Base-by-base conservation (phyloP, 352 stramenopile genomes). In the Nothophytophthora sp. region DNA sequence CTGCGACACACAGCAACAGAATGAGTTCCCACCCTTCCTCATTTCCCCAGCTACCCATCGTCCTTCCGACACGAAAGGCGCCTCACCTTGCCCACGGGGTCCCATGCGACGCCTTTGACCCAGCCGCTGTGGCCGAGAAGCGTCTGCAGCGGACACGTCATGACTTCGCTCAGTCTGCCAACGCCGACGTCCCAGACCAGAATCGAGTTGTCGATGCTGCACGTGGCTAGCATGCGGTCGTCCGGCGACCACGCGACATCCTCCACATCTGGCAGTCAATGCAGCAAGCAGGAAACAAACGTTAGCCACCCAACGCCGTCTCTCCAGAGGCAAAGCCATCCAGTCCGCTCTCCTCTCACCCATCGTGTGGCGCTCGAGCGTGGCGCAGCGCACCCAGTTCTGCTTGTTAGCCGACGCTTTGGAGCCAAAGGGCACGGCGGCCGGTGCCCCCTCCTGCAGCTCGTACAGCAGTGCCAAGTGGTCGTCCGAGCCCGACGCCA, bases 161-260 rank as follows among this genome's bases (percentile, higher is more conserved):
- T 88, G n/a, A 92, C 73, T 2, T 86, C 63, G 25, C 47, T 72
- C 18, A 89, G 33, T 22, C 59, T 65, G 1, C 72, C 57, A 13
- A 73, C 57, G 43, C 82, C 74, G 19, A 95, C 78, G 47, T 88
- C 77, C 86, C 86, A 95, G 46, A 95, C 90, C 37, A 90, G 68
- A 52, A 95, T 92, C 25, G 79, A 81, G 53, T 95, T 95, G 65
- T 95, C 86, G 49, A 95, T 93, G 49, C 82, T 93, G 64, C 86
- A 95, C 3, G 82, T 93, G n/a, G 86, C 86, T 13, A 95, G 58
- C 61, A 94, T 90, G 6, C 82, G 81, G 55, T 95, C 86, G 60
- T 95, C 86, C 0, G 86, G 86, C 2, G 86, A 95, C 86, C 86
- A 95, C 18, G 86, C 82, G 5, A 95, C 50, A 29, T 95, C 86